Base-by-base conservation (phyloP, 1,284 basidiomycete genomes). In the Papiliotrema laurentii region DNA sequence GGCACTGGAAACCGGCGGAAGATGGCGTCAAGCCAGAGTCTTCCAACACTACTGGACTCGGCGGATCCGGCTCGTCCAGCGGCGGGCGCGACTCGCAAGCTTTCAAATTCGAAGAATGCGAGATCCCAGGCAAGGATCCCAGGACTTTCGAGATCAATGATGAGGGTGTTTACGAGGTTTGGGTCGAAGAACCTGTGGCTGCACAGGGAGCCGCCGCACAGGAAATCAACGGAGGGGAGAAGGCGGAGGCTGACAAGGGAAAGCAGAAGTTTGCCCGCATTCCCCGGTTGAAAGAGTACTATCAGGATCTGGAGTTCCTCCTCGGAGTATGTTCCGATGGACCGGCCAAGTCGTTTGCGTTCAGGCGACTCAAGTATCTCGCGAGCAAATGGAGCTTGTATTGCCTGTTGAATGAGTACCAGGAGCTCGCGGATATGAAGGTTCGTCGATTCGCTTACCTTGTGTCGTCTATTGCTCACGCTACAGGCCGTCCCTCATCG, bases 381-480 rank as follows among this genome's bases (percentile, higher is more conserved):
- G 79, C 85, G n/a, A 87, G 87, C 76, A 97, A 97, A 73, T 98
- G 94, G 78, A 87, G 86, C 47, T 87, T 98, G 82, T 94, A 97
- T 69, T 82, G 80, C 39, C 78, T 99, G 13, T 76, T 98, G 59
- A 96, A 98, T 60, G 94, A 98, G 71, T 89, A 88, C 61, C 86
- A 93, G 62, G 94, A 99, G 68, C 71, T 96, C 54, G 87, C 90
- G 2, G 91, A 94, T 64, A 97, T 98, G 89, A 98, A 99, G 81
- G 64, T 68, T 35, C 50, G 58, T 49, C 18, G 10, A 24, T 22
- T 22, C 18, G 34, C 14, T 4, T 35, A 3, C 10, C 22, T 27
- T 6, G 27, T 45, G 49, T 14, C 13, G 4, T 14, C 25, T 21
- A 25, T 25, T 31, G n/a, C 39, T 24, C 38, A 39, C 28, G 42